phyloP scores from a whole-genome alignment of 495 filamentous ascomycete genomes.

The Daldinia concentrica region DNA sequence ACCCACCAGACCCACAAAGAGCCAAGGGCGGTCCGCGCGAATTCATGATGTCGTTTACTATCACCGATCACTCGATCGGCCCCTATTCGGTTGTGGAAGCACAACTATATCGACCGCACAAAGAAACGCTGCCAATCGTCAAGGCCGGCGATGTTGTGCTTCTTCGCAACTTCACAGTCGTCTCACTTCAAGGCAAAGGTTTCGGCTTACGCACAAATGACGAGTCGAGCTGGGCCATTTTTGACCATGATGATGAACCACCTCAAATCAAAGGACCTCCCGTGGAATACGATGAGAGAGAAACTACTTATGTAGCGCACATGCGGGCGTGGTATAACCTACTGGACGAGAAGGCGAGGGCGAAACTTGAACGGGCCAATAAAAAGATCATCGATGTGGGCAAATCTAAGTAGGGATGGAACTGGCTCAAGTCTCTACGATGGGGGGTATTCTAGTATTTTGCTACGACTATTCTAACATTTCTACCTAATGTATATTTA shows the following conservation, averaged over 20 bases:
- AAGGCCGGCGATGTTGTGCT: conserved; percentile 78
- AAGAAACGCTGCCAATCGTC: conserved; percentile 73
- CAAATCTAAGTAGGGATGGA: conserved; percentile 30
- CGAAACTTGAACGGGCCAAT: conserved; percentile 54
- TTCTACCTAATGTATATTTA: background rate
- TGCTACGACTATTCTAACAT: background rate
- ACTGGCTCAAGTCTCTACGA: background rate
- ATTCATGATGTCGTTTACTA: conserved; percentile 71
- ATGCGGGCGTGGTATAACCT: conserved; percentile 54
- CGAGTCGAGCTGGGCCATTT: conserved; percentile 71
- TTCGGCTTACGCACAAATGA: conserved; percentile 57
- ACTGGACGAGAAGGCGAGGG: conserved; percentile 49
- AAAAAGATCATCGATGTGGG: conserved; percentile 49
- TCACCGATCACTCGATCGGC: conserved; percentile 71
- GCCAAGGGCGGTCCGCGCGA: conserved; percentile 74
- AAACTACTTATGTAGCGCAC: conserved; percentile 46
- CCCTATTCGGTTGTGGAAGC: conserved; percentile 63
- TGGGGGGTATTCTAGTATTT: background rate
- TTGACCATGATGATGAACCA: conserved; percentile 47
- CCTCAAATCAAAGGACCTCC: conserved; percentile 58
- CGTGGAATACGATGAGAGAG: conserved; percentile 53
- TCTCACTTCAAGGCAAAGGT: conserved; percentile 58
- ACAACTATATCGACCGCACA: conserved; percentile 78
- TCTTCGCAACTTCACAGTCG: conserved; percentile 77
- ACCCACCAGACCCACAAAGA: conserved; percentile 62